Conservation (phyloP, 2,329 filamentous ascomycete genomes). For the Hansfordia pulvinata region DNA sequence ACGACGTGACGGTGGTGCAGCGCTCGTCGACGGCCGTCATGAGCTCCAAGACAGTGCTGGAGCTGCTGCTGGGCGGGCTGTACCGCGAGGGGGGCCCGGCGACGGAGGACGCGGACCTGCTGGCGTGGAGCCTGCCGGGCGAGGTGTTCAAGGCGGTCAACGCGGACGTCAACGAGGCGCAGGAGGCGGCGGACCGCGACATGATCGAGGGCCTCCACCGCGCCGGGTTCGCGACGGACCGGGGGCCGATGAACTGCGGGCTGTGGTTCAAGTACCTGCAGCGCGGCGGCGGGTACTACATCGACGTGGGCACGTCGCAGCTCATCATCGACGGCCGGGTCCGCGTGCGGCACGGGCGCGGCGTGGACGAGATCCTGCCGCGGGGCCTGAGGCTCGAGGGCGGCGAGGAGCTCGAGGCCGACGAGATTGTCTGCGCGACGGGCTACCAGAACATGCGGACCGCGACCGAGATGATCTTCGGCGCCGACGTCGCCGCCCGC, state of each 20-base stretch:
- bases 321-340: constrained; percentile 43
- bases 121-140: constrained; percentile 40
- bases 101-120: constrained; percentile 52
- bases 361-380: constrained; percentile 28
- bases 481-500: constrained; percentile 42
- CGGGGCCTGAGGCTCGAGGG: constrained; percentile 29
- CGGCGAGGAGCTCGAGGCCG: constrained; percentile 34
- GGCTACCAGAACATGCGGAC: constrained; percentile 54
- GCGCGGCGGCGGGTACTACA: constrained; percentile 46
- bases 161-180: constrained; percentile 23
- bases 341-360: constrained; percentile 36
- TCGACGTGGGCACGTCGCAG: constrained; percentile 38
- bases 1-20: constrained; percentile 46
- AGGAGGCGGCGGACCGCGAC: constrained; percentile 20
- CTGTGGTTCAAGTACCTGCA: constrained; percentile 46
- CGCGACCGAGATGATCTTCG: constrained; percentile 46
- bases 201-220: constrained; percentile 33
- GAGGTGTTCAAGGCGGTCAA: constrained; percentile 48
- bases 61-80: constrained; percentile 36
- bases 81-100: constrained; percentile 40
- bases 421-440: constrained; percentile 42
- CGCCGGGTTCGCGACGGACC: constrained; percentile 44
- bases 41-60: constrained; percentile 31
- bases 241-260: constrained; percentile 38
- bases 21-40: constrained; percentile 42